Evolutionary conservation across 768 basidiomycete genomes (phyloP), one percentile per base, ranked within the genome.

Genomic region (Kwoniella sp.): DNA sequence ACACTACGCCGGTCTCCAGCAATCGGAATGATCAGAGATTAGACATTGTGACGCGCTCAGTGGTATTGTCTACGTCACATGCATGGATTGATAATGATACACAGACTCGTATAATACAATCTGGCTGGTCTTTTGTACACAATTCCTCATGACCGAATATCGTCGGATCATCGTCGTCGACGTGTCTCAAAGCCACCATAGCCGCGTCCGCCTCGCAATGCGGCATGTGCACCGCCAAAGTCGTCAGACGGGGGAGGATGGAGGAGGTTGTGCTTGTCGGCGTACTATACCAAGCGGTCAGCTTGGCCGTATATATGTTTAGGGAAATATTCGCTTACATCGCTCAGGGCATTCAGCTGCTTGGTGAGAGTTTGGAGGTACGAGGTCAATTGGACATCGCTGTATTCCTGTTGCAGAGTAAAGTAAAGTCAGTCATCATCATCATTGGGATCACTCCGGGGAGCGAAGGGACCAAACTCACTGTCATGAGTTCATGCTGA

Each of bases 311-410:
- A 5, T 8, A 1, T 17, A 27, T 30, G 13, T 5, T 27, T 6
- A 29, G 1, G 1, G 9, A 26, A 40, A 17, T 1, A 26, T 1
- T 10, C 21, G 61, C 91, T 72, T 74, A 95, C 94, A 71, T 95
- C 92, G 77, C 94, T 97, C 62, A 97, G 80, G 10, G 88, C 86
- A 68, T 88, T 88, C 17, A 94, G 85, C 29, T 90, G 90, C 80
- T 93, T 94, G 7, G 94, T 97, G 63, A 99, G 80, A 15, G 88
- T 86, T 0, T 92, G 88, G 13, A 99, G 83, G 80, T 91, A 91
- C 9, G 89, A 88, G 1, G 92, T 96, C 27, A 99, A 82, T 65
- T 96, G 92, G 17, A 95, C 92, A 77, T 99, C 94, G 73, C 89
- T 90, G 80, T 94, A 92, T 85, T 99, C 95, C 92, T 96, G 70